Base-by-base conservation (phyloP, 106 monocot species). In the Acorus gramineus region DNA sequence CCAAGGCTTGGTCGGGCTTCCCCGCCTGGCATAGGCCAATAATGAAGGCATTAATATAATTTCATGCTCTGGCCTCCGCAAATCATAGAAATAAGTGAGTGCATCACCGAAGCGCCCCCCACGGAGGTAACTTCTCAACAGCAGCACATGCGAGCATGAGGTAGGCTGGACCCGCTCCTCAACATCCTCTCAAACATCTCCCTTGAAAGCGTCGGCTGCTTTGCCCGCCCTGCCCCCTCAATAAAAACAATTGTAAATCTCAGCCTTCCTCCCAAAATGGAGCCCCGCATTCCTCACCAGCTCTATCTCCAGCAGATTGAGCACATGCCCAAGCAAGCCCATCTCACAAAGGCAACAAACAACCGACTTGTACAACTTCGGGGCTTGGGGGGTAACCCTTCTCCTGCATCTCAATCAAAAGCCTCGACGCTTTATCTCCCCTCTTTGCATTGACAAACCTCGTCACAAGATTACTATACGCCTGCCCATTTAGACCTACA, bases 181-280 rank as follows among this genome's bases (percentile, higher is more conserved):
- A 69, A 65, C 95, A 95, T 85, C 52, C 73, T 69, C 5, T 74
- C 72, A 76, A 78, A 85, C n/a, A 95, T 62, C 46, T 74, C 78
- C 51, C 53, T 76, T 8, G 82, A 86, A 55, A 95, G 54, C 46
- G 76, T 80, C 6, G 82, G 71, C 52, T 69, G 77, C 73, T 78
- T 76, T 7, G 90, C 79, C 54, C 71, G 63, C 47, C 75, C 78
- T 53, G 82, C 79, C 4, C 90, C 95, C 50, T 78, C 71, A 42
- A 95, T 82, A 51, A 95, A 95, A 82, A 75, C 82, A 86, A 66
- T 87, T 77, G 68, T 95, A 95, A 50, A 79, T 80, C 4, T 68
- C 80, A 12, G 61, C 50, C 2, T 46, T 57, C 50, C 82, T 72
- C 28, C 28, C 28, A 28, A 28, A 28, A 28, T 28, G 0, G 28